Evolutionary conservation across 345 rosid genomes (phyloP), one percentile per base, ranked within the genome.

Genomic region (Alliaria petiolata): DNA sequence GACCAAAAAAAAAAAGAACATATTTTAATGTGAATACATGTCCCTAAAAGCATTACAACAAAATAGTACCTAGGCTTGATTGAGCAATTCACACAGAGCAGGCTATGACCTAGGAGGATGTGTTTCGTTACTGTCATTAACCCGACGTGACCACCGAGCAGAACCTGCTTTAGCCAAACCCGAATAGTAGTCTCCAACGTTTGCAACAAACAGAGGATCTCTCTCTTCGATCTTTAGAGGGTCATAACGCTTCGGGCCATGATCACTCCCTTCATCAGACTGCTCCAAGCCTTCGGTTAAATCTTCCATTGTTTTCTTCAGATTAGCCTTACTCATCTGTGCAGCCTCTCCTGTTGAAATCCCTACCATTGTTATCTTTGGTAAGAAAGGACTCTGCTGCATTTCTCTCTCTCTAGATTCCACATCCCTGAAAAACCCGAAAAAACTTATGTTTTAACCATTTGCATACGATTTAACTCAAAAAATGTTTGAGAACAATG

Each of bases 321-420:
- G 81, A 62, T 75, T 88, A 46, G 93, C 78, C 75, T 91, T 89
- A 62, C 85, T 91, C 91, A 85, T 80, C 55, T 88, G 83, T 67
- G 93, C 95, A 15, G 83, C 83, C 22, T 91, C 96, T 47, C 88
- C 88, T 0, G 88, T 87, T 54, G 99, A 89, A 79, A 95, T 85
- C 11, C 99, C 99, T 6, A 95, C 96, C 99, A 95, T 91, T 30
- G 97, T 95, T 42, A 95, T 81, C 86, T 87, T 95, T n/a, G 99
- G 99, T 77, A 95, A 90, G 70, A 89, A 88, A 58, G 96, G 97
- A 69, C 78, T 91, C 2, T 53, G 46, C 73, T 78, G 80, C 67
- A 80, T 47, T 70, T 83, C 82, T 38, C 65, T 82, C 51, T 63
- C 81, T 55, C 54, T 47, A 56, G 28, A 20, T 53, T 86, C 84